Percentiles rank a stretch among this genome's conserved stretches.
These are phyloP conservation scores for Exophiala calicioides DNA, from an alignment of 2,329 filamentous ascomycete genomes.

Conservation along the genomic window DNA sequence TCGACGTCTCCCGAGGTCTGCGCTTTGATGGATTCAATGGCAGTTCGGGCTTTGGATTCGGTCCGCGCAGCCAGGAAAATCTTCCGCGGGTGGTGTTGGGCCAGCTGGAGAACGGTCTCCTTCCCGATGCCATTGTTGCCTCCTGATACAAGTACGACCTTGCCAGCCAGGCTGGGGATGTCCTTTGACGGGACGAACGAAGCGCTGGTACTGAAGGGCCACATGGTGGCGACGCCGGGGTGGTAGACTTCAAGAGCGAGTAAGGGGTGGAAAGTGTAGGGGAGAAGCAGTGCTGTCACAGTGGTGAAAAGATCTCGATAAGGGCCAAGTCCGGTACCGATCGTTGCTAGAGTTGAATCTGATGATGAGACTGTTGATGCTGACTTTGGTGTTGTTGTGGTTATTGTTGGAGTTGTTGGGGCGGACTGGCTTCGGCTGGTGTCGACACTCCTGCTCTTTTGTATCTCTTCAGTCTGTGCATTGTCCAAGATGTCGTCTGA, in stretches of 20 bases:
- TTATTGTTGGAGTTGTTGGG: too few species aligned
- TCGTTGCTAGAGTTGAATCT: not conserved
- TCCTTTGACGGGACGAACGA: slow-evolving; percentile 47
- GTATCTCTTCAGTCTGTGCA: not conserved
- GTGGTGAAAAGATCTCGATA: slow-evolving; percentile 19
- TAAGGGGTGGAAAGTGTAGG: slow-evolving; percentile 26
- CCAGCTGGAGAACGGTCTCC: slow-evolving; percentile 51
- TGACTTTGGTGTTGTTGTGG: too few species aligned
- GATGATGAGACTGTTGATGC: not conserved
- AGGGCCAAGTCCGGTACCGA: slow-evolving; percentile 1
- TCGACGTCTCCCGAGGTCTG: slow-evolving; percentile 36
- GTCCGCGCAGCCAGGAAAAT: slow-evolving; percentile 59
- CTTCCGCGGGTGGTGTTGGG: slow-evolving; percentile 52
- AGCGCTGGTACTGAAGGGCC: slow-evolving; percentile 19
- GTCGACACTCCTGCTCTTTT: not conserved
- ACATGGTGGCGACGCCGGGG: slow-evolving; percentile 26
- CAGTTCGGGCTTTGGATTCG: slow-evolving; percentile 43
- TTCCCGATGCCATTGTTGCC: slow-evolving; percentile 51
- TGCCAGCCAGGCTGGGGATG: slow-evolving; percentile 47
- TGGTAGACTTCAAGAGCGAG: slow-evolving; percentile 22
- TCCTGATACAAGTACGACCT: slow-evolving; percentile 54
- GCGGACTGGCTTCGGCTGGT: too few species aligned
- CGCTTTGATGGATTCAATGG: slow-evolving; percentile 46
- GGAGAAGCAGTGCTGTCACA: slow-evolving; percentile 18
- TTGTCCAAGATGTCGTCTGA: not conserved